Evolutionary conservation across 2,329 filamentous ascomycete species (phyloP), one percentile per base, ranked within the genome.

Genomic region (Botrytis medusae): DNA sequence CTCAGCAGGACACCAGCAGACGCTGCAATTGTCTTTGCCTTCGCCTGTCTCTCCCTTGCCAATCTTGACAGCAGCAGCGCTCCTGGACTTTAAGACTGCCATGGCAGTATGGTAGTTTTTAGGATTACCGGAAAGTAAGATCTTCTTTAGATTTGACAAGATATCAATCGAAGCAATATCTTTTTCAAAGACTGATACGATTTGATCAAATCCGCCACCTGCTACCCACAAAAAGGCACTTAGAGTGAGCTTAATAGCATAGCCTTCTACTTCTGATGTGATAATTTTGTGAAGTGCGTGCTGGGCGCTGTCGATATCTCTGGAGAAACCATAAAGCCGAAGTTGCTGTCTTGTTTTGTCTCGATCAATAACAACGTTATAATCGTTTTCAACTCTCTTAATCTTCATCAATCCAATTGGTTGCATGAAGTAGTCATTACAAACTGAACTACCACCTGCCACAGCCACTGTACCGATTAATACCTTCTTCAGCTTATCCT

Each of bases 391-490:
- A 42, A 72, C 44, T 60, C 8, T 37, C 29, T 62, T 72, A 1
- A 65, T n/a, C 48, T 32, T 65, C 12, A 16, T 64, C 25, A 48
- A 34, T 18, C 83, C 77, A 1, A 75, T 77, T 0, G 80, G 71
- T n/a, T 67, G 64, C 34, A 67, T 20, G 34, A 67, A 67, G 9
- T 54, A 29, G 16, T 67, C 46, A 64, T 79, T 76, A 83, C 83
- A 85, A 4, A 84, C 62, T 5, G 71, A 32, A 8, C 68, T 72
- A 29, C 76, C 79, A 18, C 69, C 73, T 8, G 78, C 73, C 59
- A 72, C 79, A 4, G 81, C 78, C 29, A 82, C 73, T 4, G 72
- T 74, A 6, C 83, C 84, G 14, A 73, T 73, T 40, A 85, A 65
- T 14, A 84, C 79, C 2, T 69, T 71, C 9, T 83, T 79, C 10